Evolutionary conservation across 2,329 filamentous ascomycete genomes (phyloP).

Genomic region (Colletotrichum liaoningense): DNA sequence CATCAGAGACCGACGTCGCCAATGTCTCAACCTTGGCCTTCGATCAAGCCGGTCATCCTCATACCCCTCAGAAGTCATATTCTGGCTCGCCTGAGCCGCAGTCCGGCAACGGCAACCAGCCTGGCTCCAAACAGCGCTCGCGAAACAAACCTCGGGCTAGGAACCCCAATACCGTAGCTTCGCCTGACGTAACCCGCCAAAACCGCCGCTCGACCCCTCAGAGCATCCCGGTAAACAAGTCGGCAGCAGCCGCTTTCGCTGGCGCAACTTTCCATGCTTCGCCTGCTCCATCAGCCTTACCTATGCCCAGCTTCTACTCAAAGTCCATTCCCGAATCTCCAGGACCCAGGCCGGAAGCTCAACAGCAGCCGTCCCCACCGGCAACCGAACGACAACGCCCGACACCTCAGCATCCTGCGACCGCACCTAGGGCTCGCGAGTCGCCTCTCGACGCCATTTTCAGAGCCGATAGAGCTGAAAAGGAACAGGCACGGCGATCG

Average conservation of each 20-base stretch:
- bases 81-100: slow-evolving; percentile 49
- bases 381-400: slow-evolving; percentile 64
- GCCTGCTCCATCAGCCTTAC: slow-evolving; percentile 88
- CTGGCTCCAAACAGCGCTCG: slow-evolving; percentile 40
- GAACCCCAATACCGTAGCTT: slow-evolving; percentile 40
- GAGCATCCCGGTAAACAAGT: slow-evolving; percentile 49
- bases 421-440: slow-evolving; percentile 56
- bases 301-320: slow-evolving; percentile 87
- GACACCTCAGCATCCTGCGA: slow-evolving; percentile 53
- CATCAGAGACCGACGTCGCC: slow-evolving; percentile 66
- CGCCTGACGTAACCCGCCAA: slow-evolving; percentile 54
- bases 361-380: slow-evolving; percentile 62
- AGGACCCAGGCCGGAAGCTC: slow-evolving; percentile 45
- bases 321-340: slow-evolving; percentile 79
- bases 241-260: slow-evolving; percentile 77
- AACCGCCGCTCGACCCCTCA: slow-evolving; percentile 57
- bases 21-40: slow-evolving; percentile 43
- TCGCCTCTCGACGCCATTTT: slow-evolving; percentile 94
- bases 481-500: slow-evolving; percentile 67
- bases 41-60: slow-evolving; percentile 48
- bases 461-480: slow-evolving; percentile 84
- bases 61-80: slow-evolving; percentile 60
- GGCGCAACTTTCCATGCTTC: slow-evolving; percentile 96
- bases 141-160: slow-evolving; percentile 38
- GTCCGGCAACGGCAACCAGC: slow-evolving; percentile 44